A percentile compares a stretch with the other conserved stretches of the same genome.
Evolutionary conservation across 371 early-diverging fungal species (phyloP).

Genomic region (Rhizoclosmatium hyalinum): DNA sequence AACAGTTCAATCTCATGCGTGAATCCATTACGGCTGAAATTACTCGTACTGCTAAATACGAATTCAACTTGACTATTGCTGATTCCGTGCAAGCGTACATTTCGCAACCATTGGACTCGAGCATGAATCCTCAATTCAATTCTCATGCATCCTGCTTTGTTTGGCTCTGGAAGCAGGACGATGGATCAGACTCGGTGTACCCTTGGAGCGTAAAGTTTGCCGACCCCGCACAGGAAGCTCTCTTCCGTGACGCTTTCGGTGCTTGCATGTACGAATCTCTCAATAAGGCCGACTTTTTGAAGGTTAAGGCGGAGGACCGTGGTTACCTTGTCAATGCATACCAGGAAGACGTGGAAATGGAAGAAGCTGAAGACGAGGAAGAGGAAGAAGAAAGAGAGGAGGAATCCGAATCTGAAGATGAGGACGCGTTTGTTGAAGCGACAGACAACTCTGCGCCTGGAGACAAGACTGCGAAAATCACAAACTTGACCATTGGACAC

Average conservation of each 20-base stretch:
- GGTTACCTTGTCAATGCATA: slow-evolving; percentile 66
- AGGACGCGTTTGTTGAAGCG: slow-evolving; percentile 13
- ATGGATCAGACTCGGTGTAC: slow-evolving; percentile 48
- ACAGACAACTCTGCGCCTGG: slow-evolving; percentile 13
- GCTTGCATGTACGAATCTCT: slow-evolving; percentile 57
- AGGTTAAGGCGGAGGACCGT: slow-evolving; percentile 45
- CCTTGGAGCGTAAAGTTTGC: slow-evolving; percentile 73
- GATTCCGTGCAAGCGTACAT: slow-evolving; percentile 51
- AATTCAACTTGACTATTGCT: slow-evolving; percentile 65
- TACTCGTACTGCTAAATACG: slow-evolving; percentile 39
- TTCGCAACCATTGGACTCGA: slow-evolving; percentile 68
- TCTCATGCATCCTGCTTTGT: slow-evolving; percentile 63
- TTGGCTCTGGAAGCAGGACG: slow-evolving; percentile 63
- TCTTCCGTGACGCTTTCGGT: slow-evolving; percentile 64
- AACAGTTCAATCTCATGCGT: slow-evolving; percentile 54
- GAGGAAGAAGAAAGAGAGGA: slow-evolving; percentile 38
- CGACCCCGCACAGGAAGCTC: slow-evolving; percentile 32
- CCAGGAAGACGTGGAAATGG: slow-evolving; percentile 71
- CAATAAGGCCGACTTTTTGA: slow-evolving; percentile 40
- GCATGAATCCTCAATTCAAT: slow-evolving; percentile 80
- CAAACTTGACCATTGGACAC: slow-evolving; percentile 75
- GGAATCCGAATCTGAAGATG: slow-evolving; percentile 47
- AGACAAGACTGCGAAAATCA: slow-evolving; percentile 38
- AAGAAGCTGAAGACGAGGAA: slow-evolving; percentile 41
- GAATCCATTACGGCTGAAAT: slow-evolving; percentile 56